Evolutionary conservation across 768 basidiomycete genomes (phyloP).

Genomic region (Pleurotus eryngii): DNA sequence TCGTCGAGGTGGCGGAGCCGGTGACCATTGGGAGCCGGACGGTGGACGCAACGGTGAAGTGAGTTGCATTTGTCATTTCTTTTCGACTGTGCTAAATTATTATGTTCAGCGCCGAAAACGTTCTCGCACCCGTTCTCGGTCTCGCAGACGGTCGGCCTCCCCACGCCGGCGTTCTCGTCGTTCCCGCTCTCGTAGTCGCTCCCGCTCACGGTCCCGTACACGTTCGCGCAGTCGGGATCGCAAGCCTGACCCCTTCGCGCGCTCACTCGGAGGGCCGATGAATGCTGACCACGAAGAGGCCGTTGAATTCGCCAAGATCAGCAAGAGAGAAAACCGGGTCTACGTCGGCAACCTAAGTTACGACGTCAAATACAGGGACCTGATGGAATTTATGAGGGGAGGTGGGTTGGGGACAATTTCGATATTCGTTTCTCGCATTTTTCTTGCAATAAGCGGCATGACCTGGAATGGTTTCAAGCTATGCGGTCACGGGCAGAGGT

Average conservation of each 20-base stretch:
- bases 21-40: constrained; percentile 87
- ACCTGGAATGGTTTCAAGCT: constrained; percentile 12
- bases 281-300: constrained; percentile 93
- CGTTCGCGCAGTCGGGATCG: constrained; percentile 69
- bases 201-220: constrained; percentile 57
- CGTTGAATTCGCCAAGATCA: constrained; percentile 90
- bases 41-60: constrained; percentile 73
- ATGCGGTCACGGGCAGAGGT: constrained; percentile 17
- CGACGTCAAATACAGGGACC: constrained; percentile 97
- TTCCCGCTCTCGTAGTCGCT: constrained; percentile 41
- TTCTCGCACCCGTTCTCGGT: constrained; percentile 65
- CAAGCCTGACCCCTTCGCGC: constrained; percentile 66
- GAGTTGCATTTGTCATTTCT: constrained; percentile 22
- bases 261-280: constrained; percentile 85
- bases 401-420: constrained; percentile 90
- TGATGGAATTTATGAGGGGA: constrained; percentile 99
- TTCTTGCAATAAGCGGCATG: constrained; percentile 30
- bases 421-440: constrained; percentile 48
- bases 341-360: constrained; percentile 99
- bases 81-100: constrained; percentile 3
- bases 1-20: constrained; percentile 40
- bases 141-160: constrained; percentile 65
- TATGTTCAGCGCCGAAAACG: constrained; percentile 59
- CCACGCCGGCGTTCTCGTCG: constrained; percentile 61
- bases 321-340: constrained; percentile 97